Evolutionary conservation across 257 asterid genomes (phyloP).

Genomic region (Solanum rostratum): DNA sequence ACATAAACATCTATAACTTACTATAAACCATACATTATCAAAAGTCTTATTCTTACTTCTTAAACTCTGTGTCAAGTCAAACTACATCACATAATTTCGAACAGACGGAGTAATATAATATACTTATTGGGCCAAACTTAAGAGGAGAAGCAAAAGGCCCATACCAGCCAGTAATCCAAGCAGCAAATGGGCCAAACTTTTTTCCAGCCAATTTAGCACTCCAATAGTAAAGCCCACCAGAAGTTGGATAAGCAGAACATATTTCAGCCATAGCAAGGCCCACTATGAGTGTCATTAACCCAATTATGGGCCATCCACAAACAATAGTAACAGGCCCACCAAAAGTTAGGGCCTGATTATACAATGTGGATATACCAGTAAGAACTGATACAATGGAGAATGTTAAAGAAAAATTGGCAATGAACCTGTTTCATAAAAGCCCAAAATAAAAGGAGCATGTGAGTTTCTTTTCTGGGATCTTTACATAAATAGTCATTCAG

Average conservation of each 20-base stretch:
- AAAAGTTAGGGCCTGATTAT: constrained; percentile 24
- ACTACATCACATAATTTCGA: no score
- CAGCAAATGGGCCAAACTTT: constrained; percentile 39
- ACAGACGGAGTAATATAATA: no score
- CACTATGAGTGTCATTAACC: constrained; percentile 26
- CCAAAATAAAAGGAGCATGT: neutral
- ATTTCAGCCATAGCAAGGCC: constrained; percentile 54
- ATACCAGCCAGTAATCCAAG: constrained; percentile 63
- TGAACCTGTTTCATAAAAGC: constrained; percentile 19
- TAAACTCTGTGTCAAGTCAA: no score
- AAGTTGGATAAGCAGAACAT: constrained; percentile 62
- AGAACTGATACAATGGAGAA: constrained; percentile 37
- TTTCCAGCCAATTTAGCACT: constrained; percentile 38
- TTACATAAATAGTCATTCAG: neutral
- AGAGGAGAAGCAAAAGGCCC: neutral
- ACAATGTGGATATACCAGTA: constrained; percentile 35
- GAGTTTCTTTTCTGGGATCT: neutral
- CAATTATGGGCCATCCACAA: constrained; percentile 50
- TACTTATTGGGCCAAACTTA: no score
- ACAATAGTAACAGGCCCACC: constrained; percentile 37
- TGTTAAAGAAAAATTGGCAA: constrained; percentile 39
- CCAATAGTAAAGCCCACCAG: constrained; percentile 58
- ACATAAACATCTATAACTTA: no score
- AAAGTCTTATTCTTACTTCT: no score
- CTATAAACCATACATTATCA: no score